Conservation (phyloP, 2,329 filamentous ascomycete species). For the Penicillium occitanis region DNA sequence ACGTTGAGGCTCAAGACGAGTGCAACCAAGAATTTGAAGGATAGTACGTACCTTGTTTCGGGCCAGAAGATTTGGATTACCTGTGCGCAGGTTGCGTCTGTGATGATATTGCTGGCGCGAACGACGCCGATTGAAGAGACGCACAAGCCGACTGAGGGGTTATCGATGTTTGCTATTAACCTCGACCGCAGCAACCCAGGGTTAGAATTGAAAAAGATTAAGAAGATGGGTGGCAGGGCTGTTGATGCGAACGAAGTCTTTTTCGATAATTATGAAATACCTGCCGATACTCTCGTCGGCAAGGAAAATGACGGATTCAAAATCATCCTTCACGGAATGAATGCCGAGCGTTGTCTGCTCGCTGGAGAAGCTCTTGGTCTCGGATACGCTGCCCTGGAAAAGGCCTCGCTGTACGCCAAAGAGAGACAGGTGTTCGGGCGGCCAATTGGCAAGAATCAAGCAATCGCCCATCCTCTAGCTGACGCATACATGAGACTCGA, state of each 20-base stretch:
- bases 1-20: conserved; percentile 68
- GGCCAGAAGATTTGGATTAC: conserved; percentile 92
- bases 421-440: conserved; percentile 63
- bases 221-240: conserved; percentile 81
- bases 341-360: conserved; percentile 71
- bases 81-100: conserved; percentile 75
- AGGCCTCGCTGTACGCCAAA: conserved; percentile 63
- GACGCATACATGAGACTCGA: conserved; percentile 62
- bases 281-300: conserved; percentile 65
- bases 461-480: conserved; percentile 59
- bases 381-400: conserved; percentile 68
- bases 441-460: conserved; percentile 61
- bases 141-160: conserved; percentile 68
- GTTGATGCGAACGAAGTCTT: conserved; percentile 87
- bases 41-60: conserved; percentile 63
- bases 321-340: conserved; percentile 77
- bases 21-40: conserved; percentile 50
- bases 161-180: conserved; percentile 79
- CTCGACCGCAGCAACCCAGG: conserved; percentile 62
- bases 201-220: conserved; percentile 69
- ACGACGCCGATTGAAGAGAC: conserved; percentile 69
- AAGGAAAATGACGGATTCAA: conserved; percentile 74
- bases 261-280: conserved; percentile 74
- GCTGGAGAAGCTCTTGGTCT: conserved; percentile 78
- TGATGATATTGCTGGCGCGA: conserved; percentile 79